Conservation (phyloP, 345 rosid species). For the Boechera retrofracta region DNA sequence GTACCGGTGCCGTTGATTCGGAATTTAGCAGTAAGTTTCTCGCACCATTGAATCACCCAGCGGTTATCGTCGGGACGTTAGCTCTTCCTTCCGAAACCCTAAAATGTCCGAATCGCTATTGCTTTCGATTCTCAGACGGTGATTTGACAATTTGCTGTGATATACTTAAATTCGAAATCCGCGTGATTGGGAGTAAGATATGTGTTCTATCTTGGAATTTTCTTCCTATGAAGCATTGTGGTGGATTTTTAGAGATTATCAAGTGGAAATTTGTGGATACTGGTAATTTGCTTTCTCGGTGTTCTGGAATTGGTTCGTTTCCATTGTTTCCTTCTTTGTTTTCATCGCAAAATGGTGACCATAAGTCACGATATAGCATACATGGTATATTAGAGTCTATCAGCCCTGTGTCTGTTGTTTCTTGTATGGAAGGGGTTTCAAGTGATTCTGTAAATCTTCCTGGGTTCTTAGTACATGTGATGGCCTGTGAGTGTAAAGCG, state of each 20-base stretch:
- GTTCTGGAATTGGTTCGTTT: constrained; percentile 52
- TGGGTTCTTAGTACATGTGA: constrained; percentile 65
- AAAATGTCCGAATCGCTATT: constrained; percentile 59
- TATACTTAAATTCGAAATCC: constrained; percentile 52
- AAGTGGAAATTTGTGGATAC: constrained; percentile 57
- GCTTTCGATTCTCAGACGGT: constrained; percentile 74
- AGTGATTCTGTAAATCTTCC: constrained; percentile 49
- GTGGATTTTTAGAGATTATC: constrained; percentile 82
- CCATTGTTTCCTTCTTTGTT: constrained; percentile 46
- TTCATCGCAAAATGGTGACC: constrained; percentile 22
- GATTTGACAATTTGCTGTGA: constrained; percentile 75
- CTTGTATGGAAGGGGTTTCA: constrained; percentile 49
- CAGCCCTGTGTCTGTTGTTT: constrained; percentile 71
- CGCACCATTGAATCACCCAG: constrained; percentile 51
- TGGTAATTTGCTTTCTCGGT: constrained; percentile 29
- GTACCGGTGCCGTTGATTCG: constrained; percentile 16
- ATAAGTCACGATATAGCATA: constrained; percentile 52
- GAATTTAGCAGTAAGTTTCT: constrained; percentile 47
- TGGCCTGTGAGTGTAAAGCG: constrained; percentile 64
- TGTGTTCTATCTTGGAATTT: constrained; percentile 75
- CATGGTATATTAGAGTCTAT: constrained; percentile 67
- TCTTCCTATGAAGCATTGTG: constrained; percentile 57
- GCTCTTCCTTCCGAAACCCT: constrained; percentile 58
- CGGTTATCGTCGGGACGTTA: constrained; percentile 65
- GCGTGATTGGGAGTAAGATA: constrained; percentile 53